These are phyloP conservation scores for Tulasnella sp. DNA, from an alignment of 768 basidiomycete species.

Conservation along the genomic window DNA sequence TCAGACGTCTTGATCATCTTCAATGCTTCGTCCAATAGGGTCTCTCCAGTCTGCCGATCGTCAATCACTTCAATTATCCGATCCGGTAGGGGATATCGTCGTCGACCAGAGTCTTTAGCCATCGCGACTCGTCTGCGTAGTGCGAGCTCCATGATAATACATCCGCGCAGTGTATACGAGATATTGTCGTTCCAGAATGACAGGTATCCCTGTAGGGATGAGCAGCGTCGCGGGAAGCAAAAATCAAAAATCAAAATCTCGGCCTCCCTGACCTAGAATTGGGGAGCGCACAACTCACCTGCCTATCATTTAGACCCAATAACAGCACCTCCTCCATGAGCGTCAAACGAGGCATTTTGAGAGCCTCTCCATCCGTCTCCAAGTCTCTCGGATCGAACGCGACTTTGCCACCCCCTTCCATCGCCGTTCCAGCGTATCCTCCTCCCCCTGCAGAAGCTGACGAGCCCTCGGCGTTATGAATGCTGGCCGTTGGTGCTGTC, in stretches of 20 bases:
- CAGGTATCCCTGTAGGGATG: conserved; percentile 60
- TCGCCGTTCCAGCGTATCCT: conserved; percentile 66
- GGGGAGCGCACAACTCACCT: conserved; percentile 36
- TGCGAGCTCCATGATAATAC: conserved; percentile 93
- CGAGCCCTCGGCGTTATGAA: not conserved
- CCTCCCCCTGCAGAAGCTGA: not conserved
- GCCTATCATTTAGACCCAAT: conserved; percentile 91
- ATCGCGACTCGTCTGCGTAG: conserved; percentile 89
- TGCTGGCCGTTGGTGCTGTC: not conserved
- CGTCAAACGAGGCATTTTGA: conserved; percentile 73
- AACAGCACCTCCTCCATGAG: conserved; percentile 95
- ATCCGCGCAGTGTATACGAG: conserved; percentile 95
- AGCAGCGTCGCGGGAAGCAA: not conserved
- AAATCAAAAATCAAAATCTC: not conserved
- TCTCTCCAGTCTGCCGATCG: conserved; percentile 88
- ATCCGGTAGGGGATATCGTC: conserved; percentile 64
- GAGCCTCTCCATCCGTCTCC: conserved; percentile 46
- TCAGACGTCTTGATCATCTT: conserved; percentile 83
- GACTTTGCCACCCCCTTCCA: conserved; percentile 77
- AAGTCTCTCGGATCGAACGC: conserved; percentile 89
- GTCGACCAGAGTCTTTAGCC: conserved; percentile 69
- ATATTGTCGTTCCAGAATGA: conserved; percentile 99
- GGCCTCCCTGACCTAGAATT: not conserved
- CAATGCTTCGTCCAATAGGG: conserved; percentile 88
- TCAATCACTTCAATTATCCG: conserved; percentile 85